Evolutionary conservation across 305 asterid species (phyloP), one percentile per base, ranked within the genome.

Genomic region (Plantago lanceolata): DNA sequence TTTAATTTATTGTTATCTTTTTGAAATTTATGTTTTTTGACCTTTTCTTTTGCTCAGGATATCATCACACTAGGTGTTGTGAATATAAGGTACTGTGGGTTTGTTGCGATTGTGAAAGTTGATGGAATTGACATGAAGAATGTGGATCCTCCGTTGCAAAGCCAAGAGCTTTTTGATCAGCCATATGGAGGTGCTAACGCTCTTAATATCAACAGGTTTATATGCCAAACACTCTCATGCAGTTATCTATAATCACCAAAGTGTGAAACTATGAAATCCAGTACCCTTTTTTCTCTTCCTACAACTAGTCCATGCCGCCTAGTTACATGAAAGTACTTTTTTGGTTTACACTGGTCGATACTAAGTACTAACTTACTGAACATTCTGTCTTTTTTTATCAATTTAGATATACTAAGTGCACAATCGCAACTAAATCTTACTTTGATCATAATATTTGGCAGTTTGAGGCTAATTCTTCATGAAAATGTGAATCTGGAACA

Each of bases 381-480:
- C 48, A 28, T 49, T 20, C 35, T 37, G 53, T 33, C 15, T 59
- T 58, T 52, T n/a, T 57, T 55, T 45, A 29, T 45, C 59, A 29
- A 21, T 48, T 37, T 9, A 5, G n/a, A 15, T 62, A 17, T 70
- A 44, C 51, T 24, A 5, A 63, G 53, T 28, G 35, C 43, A 13
- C 3, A 57, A 64, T 52, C 61, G 48, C 20, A 17, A 11, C 35
- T 67, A 56, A 40, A 59, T 47, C 72, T 61, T 31, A 74, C 66
- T 54, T 31, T 66, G 61, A 67, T 17, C 57, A 59, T 71, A 43
- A 61, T 50, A 61, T 61, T 63, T 71, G 76, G 75, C 96, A 90
- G 97, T 82, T 82, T 90, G 83, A 85, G 97, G 82, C 76, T 83
- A 69, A 82, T 87, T 71, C 95, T 93, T 72, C 97, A 90, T 70